These are phyloP conservation scores for Pelargonium exstipulatum DNA, from an alignment of 441 rosid genomes.

Conservation along the genomic window DNA sequence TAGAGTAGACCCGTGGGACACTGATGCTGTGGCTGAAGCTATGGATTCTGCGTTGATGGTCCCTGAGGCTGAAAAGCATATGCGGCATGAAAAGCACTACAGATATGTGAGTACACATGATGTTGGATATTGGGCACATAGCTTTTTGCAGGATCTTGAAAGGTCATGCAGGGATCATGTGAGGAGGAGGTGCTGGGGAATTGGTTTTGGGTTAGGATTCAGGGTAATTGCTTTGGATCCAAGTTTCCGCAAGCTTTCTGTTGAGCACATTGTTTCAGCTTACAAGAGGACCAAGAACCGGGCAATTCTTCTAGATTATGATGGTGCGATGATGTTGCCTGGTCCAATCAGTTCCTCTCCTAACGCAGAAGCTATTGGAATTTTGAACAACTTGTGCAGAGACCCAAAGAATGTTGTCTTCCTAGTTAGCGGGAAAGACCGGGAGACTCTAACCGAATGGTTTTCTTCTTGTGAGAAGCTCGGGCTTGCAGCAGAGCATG, in stretches of 20 bases:
- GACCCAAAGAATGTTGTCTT: slow-evolving; percentile 76
- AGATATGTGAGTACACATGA: slow-evolving; percentile 81
- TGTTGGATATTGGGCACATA: slow-evolving; percentile 83
- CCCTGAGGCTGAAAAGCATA: slow-evolving; percentile 62
- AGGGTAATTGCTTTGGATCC: slow-evolving; percentile 84
- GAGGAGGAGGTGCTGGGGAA: slow-evolving; percentile 79
- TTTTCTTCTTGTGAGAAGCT: slow-evolving; percentile 58
- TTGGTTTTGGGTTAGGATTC: slow-evolving; percentile 83
- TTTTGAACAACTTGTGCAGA: slow-evolving; percentile 55
- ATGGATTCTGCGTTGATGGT: slow-evolving; percentile 58
- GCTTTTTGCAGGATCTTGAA: slow-evolving; percentile 85
- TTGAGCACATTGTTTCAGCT: slow-evolving; percentile 78
- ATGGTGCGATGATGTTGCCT: slow-evolving; percentile 54
- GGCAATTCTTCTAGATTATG: slow-evolving; percentile 80
- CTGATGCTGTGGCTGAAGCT: slow-evolving; percentile 76
- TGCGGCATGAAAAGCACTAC: slow-evolving; percentile 86
- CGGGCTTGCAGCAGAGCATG: slow-evolving; percentile 84
- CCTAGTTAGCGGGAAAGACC: slow-evolving; percentile 73
- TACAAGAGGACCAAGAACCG: slow-evolving; percentile 73
- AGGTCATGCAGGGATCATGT: slow-evolving; percentile 74
- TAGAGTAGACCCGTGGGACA: slow-evolving; percentile 87
- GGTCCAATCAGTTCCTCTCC: slow-evolving; percentile 51
- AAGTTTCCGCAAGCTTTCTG: slow-evolving; percentile 67
- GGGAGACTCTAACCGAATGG: slow-evolving; percentile 56
- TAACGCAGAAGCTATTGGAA: slow-evolving; percentile 43